Percentiles rank a stretch among this genome's conserved stretches.
phyloP scores from a whole-genome alignment of 2,329 filamentous ascomycete genomes.

The Sclerotinia glacialis region DNA sequence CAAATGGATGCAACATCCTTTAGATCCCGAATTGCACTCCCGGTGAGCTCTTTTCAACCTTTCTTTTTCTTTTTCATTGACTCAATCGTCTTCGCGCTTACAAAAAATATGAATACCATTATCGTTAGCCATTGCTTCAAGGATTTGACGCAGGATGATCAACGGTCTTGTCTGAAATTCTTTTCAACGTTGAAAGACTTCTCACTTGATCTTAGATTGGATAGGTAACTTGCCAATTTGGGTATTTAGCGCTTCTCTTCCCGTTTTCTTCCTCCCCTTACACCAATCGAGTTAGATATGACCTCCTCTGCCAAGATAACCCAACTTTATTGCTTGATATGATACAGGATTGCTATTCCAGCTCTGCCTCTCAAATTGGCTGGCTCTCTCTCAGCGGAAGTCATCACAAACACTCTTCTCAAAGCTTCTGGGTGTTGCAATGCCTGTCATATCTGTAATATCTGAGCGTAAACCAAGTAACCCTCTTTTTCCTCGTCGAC shows the following conservation, averaged over 20 bases:
- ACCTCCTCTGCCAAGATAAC: constrained; percentile 4
- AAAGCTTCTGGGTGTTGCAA: no score
- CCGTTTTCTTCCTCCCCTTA: no score
- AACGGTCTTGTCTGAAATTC: constrained; percentile 48
- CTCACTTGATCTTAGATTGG: constrained; percentile 54
- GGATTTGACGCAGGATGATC: constrained; percentile 42
- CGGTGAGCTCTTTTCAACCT: background rate
- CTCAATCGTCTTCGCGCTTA: constrained; percentile 47
- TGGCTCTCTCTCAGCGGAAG: no score
- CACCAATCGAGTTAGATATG: no score
- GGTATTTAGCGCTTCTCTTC: background rate
- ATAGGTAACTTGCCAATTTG: constrained; percentile 26
- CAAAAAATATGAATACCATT: constrained; percentile 45
- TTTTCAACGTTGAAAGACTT: constrained; percentile 45
- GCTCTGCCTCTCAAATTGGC: no score
- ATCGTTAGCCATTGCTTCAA: constrained; percentile 45
- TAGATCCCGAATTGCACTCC: background rate
- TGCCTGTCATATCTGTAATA: no score
- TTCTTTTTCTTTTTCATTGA: constrained; percentile 44
- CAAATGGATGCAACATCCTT: background rate
- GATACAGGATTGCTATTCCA: no score
- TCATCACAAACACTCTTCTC: no score
- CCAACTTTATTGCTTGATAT: constrained; percentile 40
- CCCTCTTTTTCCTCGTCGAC: no score
- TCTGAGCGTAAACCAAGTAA: no score